Evolutionary conservation across 176 grass and related monocot species (phyloP), one percentile per base, ranked within the genome.

Genomic region (Leersia perrieri): DNA sequence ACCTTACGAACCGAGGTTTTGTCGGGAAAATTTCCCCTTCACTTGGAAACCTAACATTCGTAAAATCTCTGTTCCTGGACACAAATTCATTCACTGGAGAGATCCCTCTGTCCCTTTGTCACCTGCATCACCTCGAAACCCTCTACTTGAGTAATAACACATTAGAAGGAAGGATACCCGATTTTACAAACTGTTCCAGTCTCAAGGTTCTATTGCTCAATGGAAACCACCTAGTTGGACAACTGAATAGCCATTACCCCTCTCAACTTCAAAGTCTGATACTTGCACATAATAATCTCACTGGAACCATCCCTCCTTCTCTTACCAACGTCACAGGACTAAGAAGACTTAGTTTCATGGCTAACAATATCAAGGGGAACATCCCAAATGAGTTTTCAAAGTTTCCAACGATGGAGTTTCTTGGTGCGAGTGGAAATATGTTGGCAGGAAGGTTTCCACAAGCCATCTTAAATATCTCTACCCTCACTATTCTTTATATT

Each of bases 61-160:
- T 89, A 3, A 72, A 33, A 45, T 2, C 7, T 25, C 25, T 89
- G 2, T 0, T 3, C 6, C 42, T 85, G 5, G 3, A 49, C 0
- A 20, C 3, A 7, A 91, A 80, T 14, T 0, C 9, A 1, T 70
- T 80, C 45, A 80, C 9, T 8, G 84, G 88, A 28, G 1, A 20
- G 0, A 90, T 91, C 45, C 89, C 89, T 11, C 2, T 12, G 18
- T 71, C 82, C 30, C 62, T 91, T 67, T 74, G 76, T 8, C 70
- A 69, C 4, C 11, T 85, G 55, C 74, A 33, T 29, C 66, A 2
- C 31, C 66, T 84, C 14, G 12, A 44, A 34, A 12, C 11, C 11
- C 64, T 85, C 29, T 22, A 28, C 15, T 45, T 85, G 15, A 29
- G 22, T 11, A 38, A 51, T n/a, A 85, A 85, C 66, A 38, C 14